Conservation (phyloP, 2,329 filamentous ascomycete genomes). For the Pyrenochaeta sp. region DNA sequence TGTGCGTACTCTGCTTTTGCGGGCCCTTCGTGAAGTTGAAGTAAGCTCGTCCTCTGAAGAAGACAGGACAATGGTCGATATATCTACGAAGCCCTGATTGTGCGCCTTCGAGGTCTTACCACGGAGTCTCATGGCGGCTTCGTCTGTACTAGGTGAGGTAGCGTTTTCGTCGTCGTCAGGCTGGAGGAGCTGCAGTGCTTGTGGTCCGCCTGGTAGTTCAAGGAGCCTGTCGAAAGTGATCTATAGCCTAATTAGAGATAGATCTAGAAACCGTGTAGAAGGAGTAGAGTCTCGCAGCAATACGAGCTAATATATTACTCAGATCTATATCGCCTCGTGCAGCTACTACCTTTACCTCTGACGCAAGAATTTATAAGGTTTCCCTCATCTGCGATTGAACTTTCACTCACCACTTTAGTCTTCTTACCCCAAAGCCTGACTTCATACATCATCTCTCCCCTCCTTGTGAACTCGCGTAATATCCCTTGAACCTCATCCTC, state of each 20-base stretch:
- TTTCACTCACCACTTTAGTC: slow-evolving; percentile 52
- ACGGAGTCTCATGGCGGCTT: slow-evolving; percentile 38
- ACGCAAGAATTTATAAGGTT: neutral
- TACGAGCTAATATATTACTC: neutral
- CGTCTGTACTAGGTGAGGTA: slow-evolving; percentile 19
- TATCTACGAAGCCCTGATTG: slow-evolving; percentile 38
- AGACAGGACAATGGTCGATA: slow-evolving; percentile 37
- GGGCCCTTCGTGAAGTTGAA: slow-evolving; percentile 14
- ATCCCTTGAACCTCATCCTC: slow-evolving; percentile 50
- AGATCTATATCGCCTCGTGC: neutral
- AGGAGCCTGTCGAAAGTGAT: slow-evolving; percentile 57
- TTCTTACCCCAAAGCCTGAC: slow-evolving; percentile 54
- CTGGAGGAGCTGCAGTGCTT: slow-evolving; percentile 56
- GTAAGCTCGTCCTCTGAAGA: slow-evolving; percentile 40
- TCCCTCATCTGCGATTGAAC: neutral
- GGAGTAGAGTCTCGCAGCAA: neutral
- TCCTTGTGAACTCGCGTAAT: slow-evolving; percentile 46
- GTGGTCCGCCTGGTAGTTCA: slow-evolving; percentile 55
- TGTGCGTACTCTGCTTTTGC: slow-evolving; percentile 21
- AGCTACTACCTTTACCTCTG: slow-evolving; percentile 9
- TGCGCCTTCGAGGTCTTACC: slow-evolving; percentile 19
- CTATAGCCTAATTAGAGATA: slow-evolving; percentile 40
- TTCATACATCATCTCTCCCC: slow-evolving; percentile 49
- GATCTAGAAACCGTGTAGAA: slow-evolving; percentile 1
- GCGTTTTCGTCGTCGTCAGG: slow-evolving; percentile 26